Evolutionary conservation across 1,284 basidiomycete species (phyloP), one percentile per base, ranked within the genome.

Genomic region (Porodaedalea pini): DNA sequence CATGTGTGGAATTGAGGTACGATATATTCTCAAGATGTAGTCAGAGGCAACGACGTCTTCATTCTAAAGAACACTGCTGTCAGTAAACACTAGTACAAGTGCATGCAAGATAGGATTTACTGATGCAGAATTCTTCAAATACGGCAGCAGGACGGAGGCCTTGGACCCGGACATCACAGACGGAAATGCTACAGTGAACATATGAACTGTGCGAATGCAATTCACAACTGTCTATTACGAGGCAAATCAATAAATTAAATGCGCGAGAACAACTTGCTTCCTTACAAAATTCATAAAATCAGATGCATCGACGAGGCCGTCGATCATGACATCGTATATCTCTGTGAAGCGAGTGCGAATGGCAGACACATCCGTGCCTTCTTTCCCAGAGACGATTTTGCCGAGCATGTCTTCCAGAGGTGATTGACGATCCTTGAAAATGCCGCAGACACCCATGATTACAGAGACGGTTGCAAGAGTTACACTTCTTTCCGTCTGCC

Each of bases 21-120:
- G 80, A 74, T 97, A 98, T 49, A 97, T 92, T 62, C 88, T 88
- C 27, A 98, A 78, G 1, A 98, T 71, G 66, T 91, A 89, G 68
- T 95, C 92, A 1, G 87, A 86, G 1, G 87, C 87, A 0, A 80
- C 74, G 62, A 92, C 81, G 62, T 98, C 94, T 56, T 98, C 94
- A 1, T 76, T 52, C 93, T 96, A 64, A 0, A 37, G 25, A 10
- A 58, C 43, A 47, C 17, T 6, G n/a, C 19, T 17, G 34, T 45
- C 31, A 37, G 21, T 29, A 54, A 31, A 31, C 8, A 43, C 45
- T 49, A 52, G 55, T 59, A 7, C 66, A 32, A 41, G n/a, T n/a
- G n/a, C n/a, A n/a, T 29, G 31, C 44, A 23, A 17, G 37, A 21
- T 25, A 32, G 36, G 27, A 67, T 79, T 64, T 65, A 92, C 90